Conservation (phyloP, 2,329 filamentous ascomycete species). For the Diaporthe citri region DNA sequence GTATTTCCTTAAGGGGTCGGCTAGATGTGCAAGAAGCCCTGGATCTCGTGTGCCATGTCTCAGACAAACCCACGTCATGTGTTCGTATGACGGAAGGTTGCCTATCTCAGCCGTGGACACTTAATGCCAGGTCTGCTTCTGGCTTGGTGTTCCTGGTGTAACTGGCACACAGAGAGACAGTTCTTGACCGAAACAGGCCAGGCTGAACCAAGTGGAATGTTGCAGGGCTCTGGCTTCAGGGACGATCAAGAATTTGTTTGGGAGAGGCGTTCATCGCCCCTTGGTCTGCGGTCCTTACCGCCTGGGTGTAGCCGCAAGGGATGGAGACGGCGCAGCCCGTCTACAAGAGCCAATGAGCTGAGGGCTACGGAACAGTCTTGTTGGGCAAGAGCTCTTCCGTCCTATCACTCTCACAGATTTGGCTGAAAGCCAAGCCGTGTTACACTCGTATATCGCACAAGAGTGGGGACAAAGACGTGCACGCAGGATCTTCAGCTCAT, state of each 20-base stretch:
- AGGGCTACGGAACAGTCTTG: neutral
- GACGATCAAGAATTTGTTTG: neutral
- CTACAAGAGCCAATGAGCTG: neutral
- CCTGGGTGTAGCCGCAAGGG: constrained; percentile 24
- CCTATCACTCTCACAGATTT: neutral
- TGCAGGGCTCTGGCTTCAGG: neutral
- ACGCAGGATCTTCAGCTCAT: neutral
- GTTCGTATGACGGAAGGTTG: neutral
- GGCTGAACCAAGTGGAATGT: neutral
- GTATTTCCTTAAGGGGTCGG: neutral
- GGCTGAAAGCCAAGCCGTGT: constrained; percentile 15
- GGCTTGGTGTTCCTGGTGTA: neutral
- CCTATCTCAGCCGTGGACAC: neutral
- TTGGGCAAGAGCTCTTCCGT: neutral
- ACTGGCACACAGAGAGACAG: constrained; percentile 8
- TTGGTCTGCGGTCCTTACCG: neutral
- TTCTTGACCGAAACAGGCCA: constrained; percentile 11
- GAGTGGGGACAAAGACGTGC: neutral
- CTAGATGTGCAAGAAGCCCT: neutral
- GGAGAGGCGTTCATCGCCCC: neutral
- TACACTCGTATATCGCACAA: neutral
- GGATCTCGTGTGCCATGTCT: constrained; percentile 9
- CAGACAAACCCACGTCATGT: constrained; percentile 1
- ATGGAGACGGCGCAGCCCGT: neutral
- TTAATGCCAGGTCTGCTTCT: neutral